Evolutionary conservation across 306 rosid species (phyloP), one percentile per base, ranked within the genome.

Genomic region (Gynostemma pentaphyllum): DNA sequence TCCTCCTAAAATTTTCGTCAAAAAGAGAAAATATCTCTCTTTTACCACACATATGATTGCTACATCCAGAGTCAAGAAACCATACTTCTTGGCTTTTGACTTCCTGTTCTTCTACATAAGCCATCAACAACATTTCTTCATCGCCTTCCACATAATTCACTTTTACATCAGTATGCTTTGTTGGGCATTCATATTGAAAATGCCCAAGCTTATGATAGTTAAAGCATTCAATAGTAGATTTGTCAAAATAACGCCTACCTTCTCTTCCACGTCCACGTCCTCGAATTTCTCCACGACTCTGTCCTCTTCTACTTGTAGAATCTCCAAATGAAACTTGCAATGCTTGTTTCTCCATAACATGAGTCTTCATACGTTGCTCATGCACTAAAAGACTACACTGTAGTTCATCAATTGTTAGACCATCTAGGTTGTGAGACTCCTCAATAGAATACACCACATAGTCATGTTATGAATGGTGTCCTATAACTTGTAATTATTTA

Each of bases 121-220:
- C 51, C 67, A 62, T 62, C 36, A 62, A 62, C 16, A 62, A 0
- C 50, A 62, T 42, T 42, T 40, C 51, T 62, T 42, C 51, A 18
- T 14, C 22, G 10, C 21, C 27, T 42, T 40, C 67, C 26, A 5
- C 39, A 11, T 39, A 62, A 1, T 21, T 9, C 9, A 14, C 14
- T 24, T 60, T 59, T n/a, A 1, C 1, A n/a, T n/a, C n/a, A n/a
- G n/a, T n/a, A n/a, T n/a, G n/a, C n/a, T n/a, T n/a, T n/a, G n/a
- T n/a, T n/a, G 30, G 57, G 23, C 57, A 51, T 51, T 18, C 57
- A 51, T 51, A 62, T 13, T 60, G 36, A 62, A 19, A 62, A 62
- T 41, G 30, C 13, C 67, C 67, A 40, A 62, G 12, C 32, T 21
- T 51, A 51, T 50, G 4, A 7, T 9, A 51, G 8, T 21, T 1